Evolutionary conservation across 23 red algal species (phyloP), one percentile per base, ranked within the genome.

Genomic region (Gracilariopsis chorda): DNA sequence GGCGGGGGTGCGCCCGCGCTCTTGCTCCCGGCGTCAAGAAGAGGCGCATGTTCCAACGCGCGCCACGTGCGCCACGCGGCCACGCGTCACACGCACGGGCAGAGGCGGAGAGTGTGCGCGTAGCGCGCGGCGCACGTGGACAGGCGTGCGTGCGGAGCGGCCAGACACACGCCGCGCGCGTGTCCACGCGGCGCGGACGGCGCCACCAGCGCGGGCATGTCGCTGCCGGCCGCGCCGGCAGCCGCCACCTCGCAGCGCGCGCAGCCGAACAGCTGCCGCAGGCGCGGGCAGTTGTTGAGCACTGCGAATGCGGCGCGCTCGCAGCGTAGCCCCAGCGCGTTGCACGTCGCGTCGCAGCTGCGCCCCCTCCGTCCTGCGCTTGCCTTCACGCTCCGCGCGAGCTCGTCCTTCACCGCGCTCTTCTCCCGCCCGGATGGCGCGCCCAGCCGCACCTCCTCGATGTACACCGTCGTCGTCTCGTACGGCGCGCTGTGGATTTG

Each of bases 131-230:
- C 83, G 49, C 92, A 94, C 14, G 27, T 48, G 27, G 81, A 68
- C 19, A 48, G 65, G 1, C 33, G 39, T 11, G 63, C 64, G 23
- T 17, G 52, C 42, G 93, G 86, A 23, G 76, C 44, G 42, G 86
- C 93, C 86, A 95, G 76, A 78, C 93, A 95, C 29, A 53, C 87
- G 43, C 86, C 93, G 20, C 87, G 67, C 48, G 93, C 82, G 41
- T 95, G 93, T 20, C 87, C 86, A 20, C 71, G 53, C 25, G 93
- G 93, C 12, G 93, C 93, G 49, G 69, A 84, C 4, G 55, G 75
- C 40, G 51, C 57, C 49, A 95, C 93, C 33, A 52, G 91, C 24
- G 82, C 87, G 1, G 93, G 93, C 93, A 95, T 95, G 49, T 95
- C 93, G 0, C 74, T 71, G 43, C 93, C 93, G 20, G 86, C 83